Base-by-base conservation (phyloP, 768 basidiomycete species). In the Suillus plorans region DNA sequence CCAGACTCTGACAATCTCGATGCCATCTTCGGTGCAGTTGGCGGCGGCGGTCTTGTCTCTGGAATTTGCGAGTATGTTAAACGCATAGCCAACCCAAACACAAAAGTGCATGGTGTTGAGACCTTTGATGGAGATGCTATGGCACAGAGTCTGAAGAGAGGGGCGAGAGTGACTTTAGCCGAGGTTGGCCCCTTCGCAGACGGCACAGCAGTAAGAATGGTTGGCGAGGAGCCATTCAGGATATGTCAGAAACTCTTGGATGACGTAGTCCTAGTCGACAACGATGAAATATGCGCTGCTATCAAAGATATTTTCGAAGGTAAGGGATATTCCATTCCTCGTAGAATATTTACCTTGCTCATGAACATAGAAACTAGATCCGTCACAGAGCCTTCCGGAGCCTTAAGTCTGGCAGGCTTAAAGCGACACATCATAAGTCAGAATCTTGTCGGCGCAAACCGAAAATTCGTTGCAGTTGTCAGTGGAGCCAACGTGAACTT, bases 401-500 rank as follows among this genome's bases (percentile, higher is more conserved):
- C 97, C 1, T 84, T 98, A 7, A 91, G 91, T 0, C 81, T 99
- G 44, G 97, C 97, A 20, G 95, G 94, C 13, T 81, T 98, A 61
- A 99, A 99, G 75, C 88, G 86, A 14, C 85, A 97, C 74, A 95
- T 99, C 70, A 68, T 87, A 41, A 78, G 89, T 64, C 93, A 97
- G 76, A 84, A 89, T 60, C 86, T 99, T 41, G 70, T 95, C 60
- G 93, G 92, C 44, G 87, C 92, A 2, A 84, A 90, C 63, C 94
- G 94, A 79, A 89, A 86, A 64, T 97, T 96, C 68, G 96, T 98
- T 37, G 95, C 87, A 6, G 88, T 98, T 61, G 80, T 99, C 67
- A 96, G 94, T 71, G 97, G 97, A 25, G 97, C 97, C 20, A 99
- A 99, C 79, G 97, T 99, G 94, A 99, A 99, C 79, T 99, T 99